A percentile compares a stretch with the other conserved stretches of the same genome.
These are phyloP conservation scores for Debaryomyces sp. DNA, from an alignment of 1,139 yeast genomes.

Conservation along the genomic window DNA sequence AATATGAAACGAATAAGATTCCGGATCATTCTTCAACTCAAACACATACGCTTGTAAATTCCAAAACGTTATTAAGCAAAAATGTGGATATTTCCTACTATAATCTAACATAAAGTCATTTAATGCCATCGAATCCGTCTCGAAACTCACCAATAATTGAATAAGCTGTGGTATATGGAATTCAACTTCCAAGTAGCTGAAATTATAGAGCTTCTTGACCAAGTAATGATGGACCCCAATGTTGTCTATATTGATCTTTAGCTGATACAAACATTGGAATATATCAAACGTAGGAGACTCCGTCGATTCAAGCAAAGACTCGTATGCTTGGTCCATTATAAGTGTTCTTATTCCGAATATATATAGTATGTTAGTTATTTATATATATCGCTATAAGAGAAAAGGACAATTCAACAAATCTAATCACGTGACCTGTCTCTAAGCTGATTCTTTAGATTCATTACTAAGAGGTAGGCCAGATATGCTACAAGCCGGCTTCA, in stretches of 20 bases:
- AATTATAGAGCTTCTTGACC: constrained; percentile 63
- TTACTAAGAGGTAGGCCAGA: not conserved
- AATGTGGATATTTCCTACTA: constrained; percentile 78
- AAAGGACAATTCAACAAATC: constrained; percentile 8
- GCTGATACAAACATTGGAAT: constrained; percentile 66
- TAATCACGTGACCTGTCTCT: not conserved
- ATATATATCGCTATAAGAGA: constrained; percentile 1
- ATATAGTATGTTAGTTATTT: not conserved
- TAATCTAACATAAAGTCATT: constrained; percentile 76
- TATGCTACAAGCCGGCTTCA: no score
- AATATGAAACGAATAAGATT: constrained; percentile 77
- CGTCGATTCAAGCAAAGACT: constrained; percentile 23
- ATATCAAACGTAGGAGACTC: constrained; percentile 64
- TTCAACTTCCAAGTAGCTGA: constrained; percentile 71
- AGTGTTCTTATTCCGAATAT: not conserved
- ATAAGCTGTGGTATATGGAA: constrained; percentile 91
- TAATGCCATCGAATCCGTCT: constrained; percentile 89
- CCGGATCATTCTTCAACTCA: constrained; percentile 67
- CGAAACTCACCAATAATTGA: constrained; percentile 78
- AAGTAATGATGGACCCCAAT: constrained; percentile 81
- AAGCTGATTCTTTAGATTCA: not conserved
- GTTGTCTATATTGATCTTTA: constrained; percentile 62
- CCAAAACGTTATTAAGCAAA: constrained; percentile 86
- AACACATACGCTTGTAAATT: constrained; percentile 79
- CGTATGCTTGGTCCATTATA: constrained; percentile 10